phyloP scores from a whole-genome alignment of 176 grass and related monocot species.

The Themeda triandra region DNA sequence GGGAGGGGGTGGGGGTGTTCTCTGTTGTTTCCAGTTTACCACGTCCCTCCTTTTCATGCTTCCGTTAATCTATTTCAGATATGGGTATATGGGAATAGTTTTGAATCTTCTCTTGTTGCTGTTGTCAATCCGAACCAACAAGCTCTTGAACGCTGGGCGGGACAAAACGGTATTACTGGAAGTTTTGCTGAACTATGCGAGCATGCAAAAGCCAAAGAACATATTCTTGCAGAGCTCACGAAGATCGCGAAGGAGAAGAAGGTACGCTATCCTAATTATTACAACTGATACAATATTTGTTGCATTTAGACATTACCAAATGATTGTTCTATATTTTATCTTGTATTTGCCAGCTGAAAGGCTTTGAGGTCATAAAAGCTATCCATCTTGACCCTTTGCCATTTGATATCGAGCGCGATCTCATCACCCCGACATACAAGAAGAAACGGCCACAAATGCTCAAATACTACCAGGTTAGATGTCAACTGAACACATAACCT shows the following conservation, averaged over 20 bases:
- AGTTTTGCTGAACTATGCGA: slow-evolving; percentile 52
- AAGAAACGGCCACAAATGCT: slow-evolving; percentile 91
- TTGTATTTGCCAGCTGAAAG: slow-evolving; percentile 62
- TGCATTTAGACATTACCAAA: not conserved
- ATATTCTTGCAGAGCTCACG: slow-evolving; percentile 58
- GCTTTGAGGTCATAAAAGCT: slow-evolving; percentile 73
- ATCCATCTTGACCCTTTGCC: slow-evolving; percentile 71
- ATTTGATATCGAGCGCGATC: slow-evolving; percentile 84
- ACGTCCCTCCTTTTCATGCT: not conserved
- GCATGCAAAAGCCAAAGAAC: slow-evolving; percentile 61
- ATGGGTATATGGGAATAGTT: slow-evolving; percentile 96
- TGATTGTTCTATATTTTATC: not conserved
- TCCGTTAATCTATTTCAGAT: slow-evolving; percentile 62
- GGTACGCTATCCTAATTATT: slow-evolving; percentile 31
- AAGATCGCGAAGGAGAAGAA: slow-evolving; percentile 83
- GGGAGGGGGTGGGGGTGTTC: not conserved
- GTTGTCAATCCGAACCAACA: slow-evolving; percentile 77
- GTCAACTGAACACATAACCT: not conserved
- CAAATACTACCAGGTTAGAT: slow-evolving; percentile 76
- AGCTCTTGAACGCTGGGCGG: slow-evolving; percentile 65
- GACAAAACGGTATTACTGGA: slow-evolving; percentile 44
- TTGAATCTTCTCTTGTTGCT: slow-evolving; percentile 81
- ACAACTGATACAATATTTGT: not conserved
- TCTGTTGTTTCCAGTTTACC: not conserved
- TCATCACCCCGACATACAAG: slow-evolving; percentile 91